A percentile compares a stretch with the other conserved stretches of the same genome.
Conservation (phyloP, 129 eudicot species). For the Lactuca sativa region DNA sequence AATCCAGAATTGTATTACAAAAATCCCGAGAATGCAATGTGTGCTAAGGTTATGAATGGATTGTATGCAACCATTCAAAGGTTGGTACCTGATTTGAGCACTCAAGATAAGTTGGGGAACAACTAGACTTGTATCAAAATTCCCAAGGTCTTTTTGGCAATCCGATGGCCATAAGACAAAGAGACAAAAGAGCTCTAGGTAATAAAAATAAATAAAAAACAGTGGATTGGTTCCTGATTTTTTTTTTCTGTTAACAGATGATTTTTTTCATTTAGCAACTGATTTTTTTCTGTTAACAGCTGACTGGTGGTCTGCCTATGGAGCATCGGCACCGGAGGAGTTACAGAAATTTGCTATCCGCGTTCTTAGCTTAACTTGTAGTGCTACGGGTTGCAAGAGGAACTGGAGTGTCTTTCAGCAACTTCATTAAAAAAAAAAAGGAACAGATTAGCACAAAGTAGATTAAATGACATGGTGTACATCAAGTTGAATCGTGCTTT, state of each 20-base stretch:
- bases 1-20: not conserved
- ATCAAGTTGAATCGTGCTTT: too few relatives aligned
- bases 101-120: slow-evolving; percentile 19
- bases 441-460: not conserved
- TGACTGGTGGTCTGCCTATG: slow-evolving; percentile 22
- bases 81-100: not conserved
- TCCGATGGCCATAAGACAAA: slow-evolving; percentile 22
- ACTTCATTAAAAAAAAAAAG: not conserved
- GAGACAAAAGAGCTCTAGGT: slow-evolving; percentile 18
- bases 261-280: too few relatives aligned
- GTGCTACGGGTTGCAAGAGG: slow-evolving; percentile 17
- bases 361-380: slow-evolving; percentile 28
- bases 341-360: slow-evolving; percentile 20
- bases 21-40: not conserved
- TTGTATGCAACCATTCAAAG: not conserved
- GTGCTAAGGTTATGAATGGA: not conserved
- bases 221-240: too few relatives aligned
- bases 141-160: slow-evolving; percentile 4
- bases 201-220: not conserved
- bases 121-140: slow-evolving; percentile 3
- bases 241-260: too few relatives aligned
- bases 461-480: not conserved
- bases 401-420: slow-evolving; percentile 8
- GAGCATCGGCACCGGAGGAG: not conserved
- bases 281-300: not conserved